Base-by-base conservation (phyloP, 352 stramenopile species). In the Stramenopiles sp. region DNA sequence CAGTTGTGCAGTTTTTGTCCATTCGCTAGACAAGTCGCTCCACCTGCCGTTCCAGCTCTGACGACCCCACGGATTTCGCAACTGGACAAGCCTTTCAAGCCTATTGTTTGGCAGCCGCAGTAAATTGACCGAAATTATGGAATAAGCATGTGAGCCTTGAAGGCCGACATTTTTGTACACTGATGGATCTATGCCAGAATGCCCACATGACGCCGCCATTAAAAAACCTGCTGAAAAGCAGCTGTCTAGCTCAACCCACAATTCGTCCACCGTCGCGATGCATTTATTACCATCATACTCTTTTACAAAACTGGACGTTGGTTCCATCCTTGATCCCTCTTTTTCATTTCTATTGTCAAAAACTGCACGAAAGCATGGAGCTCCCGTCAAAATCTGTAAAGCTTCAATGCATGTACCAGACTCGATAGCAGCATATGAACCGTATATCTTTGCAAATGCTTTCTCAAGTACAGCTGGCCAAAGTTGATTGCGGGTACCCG, bases 371-470 rank as follows among this genome's bases (percentile, higher is more conserved):
- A 33, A 31, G 22, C 71, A 78, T 14, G 71, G 71, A 33, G 71
- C 71, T 31, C 71, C 71, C 22, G 71, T 78, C 71, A 78, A 33
- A 14, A 33, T 33, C 22, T 33, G 30, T 14, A 78, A 33, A 14
- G 71, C 30, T 78, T 78, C 71, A 33, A 31, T 78, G 30, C 30
- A 31, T 33, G 31, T 31, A 31, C 71, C 71, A 78, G 71, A 78
- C 22, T 78, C 71, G 14, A 78, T 78, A 14, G 71, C 71, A 14
- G 30, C 71, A 33, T 78, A 78, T 4, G 71, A 78, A 14, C 30
- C 30, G 22, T 78, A 33, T 14, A 78, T 33, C 22, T 78, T 78
- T 33, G 71, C 71, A 33, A 33, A 78, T 78, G 71, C 71, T 78
- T 78, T 78, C 14, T 78, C 71, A 14, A 78, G 22, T 14, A 78